Conservation (phyloP, 1,284 basidiomycete genomes). For the Ganoderma resinaceum region DNA sequence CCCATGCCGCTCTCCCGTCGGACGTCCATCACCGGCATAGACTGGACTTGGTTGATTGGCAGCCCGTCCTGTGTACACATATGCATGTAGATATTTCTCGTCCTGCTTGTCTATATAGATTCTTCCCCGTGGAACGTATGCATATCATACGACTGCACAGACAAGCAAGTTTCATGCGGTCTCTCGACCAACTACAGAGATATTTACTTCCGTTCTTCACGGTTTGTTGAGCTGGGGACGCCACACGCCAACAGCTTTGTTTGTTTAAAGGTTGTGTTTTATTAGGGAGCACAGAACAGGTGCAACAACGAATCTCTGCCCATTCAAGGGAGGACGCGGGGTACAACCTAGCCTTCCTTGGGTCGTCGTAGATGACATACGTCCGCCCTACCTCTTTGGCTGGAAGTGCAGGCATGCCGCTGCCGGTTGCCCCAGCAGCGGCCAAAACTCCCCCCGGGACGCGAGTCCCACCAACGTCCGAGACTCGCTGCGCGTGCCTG, state of each 20-base stretch:
- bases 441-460: slow-evolving; percentile 30
- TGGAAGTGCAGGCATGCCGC: slow-evolving; percentile 28
- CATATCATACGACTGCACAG: no score
- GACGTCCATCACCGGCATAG: background rate
- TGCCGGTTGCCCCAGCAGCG: slow-evolving; percentile 29
- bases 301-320: slow-evolving; percentile 19
- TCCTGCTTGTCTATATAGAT: slow-evolving; percentile 5
- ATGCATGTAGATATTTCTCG: slow-evolving; percentile 1
- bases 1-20: background rate
- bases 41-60: background rate
- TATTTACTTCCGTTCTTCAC: background rate
- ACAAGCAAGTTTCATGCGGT: no score
- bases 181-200: no score
- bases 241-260: background rate
- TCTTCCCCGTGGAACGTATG: background rate
- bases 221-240: background rate
- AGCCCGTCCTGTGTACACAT: background rate
- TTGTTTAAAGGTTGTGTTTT: background rate
- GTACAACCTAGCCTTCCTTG: slow-evolving; percentile 32
- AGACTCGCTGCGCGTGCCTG: slow-evolving; percentile 24
- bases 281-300: slow-evolving; percentile 10
- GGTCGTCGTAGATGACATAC: slow-evolving; percentile 32
- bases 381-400: slow-evolving; percentile 29
- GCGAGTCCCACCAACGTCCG: slow-evolving; percentile 25
- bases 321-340: slow-evolving; percentile 32